Evolutionary conservation across 345 rosid genomes (phyloP), one percentile per base, ranked within the genome.

Genomic region (Turritis glabra): DNA sequence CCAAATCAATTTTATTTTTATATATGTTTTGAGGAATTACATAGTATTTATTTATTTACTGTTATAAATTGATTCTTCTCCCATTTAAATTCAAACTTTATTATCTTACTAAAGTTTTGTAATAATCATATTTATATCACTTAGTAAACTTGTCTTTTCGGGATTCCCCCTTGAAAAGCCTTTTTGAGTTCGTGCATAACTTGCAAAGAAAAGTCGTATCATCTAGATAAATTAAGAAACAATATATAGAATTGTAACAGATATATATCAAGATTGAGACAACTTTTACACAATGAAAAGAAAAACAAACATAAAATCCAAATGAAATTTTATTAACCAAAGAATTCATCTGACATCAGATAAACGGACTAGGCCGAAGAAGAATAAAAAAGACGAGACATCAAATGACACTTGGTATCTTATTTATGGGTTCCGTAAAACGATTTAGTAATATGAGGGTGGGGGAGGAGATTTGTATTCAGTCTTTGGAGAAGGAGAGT

Each of bases 401-500:
- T 21, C 21, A 29, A 33, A 6, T 26, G 15, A 44, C 6, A 19
- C 27, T 46, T 64, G 27, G 5, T 19, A 7, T 47, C 69, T 64
- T 47, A 64, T 64, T 64, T 64, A 18, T 17, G 8, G 33, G 8
- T 33, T 29, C 35, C 8, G 8, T 8, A 18, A 0, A 30, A 29
- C 18, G 4, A 47, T 64, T 47, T 64, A 64, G 14, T 46, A 64
- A 30, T 64, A 64, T 12, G 29, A 7, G 0, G 69, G 26, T 27
- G 54, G 54, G 17, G 68, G 25, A 62, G 66, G 50, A 3, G 52
- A 62, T 4, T 22, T 62, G 52, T 62, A 61, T 40, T 61, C 64
- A 7, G 7, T 22, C 17, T 58, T 58, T 11, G 64, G 64, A 58
- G 64, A 58, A 33, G 64, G 64, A 11, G 26, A 58, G 27, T 48